Percentiles rank a stretch among this genome's conserved stretches.
Conservation (phyloP, 257 asterid genomes). For the Gentiana macrophylla region DNA sequence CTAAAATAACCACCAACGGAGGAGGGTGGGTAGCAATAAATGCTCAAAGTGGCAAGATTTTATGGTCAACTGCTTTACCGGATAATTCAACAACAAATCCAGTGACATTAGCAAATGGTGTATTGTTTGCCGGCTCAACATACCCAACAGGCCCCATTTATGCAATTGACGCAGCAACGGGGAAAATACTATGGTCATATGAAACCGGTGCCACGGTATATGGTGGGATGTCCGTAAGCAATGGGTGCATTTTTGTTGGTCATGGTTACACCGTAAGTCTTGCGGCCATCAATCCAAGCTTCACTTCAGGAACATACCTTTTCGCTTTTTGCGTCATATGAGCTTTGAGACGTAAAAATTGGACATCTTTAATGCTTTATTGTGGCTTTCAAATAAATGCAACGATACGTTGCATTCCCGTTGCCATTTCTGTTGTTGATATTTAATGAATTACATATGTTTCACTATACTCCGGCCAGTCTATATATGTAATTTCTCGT, state of each 20-base stretch:
- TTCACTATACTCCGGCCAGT: no score
- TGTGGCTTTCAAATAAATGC: no score
- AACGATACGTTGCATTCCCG: no score
- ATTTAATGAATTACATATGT: no score
- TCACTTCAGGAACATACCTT: conserved; percentile 29
- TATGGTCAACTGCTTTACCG: conserved; percentile 48
- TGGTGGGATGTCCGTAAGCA: conserved; percentile 43
- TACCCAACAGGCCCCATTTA: conserved; percentile 32
- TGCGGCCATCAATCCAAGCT: conserved; percentile 5
- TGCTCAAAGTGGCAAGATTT: conserved; percentile 24
- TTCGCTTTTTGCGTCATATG: conserved; percentile 13
- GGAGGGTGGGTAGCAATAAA: conserved; percentile 54
- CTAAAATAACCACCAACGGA: conserved; percentile 22
- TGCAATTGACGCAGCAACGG: conserved; percentile 25
- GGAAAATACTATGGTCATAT: conserved; percentile 17
- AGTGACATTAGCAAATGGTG: conserved; percentile 34
- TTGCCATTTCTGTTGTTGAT: no score
- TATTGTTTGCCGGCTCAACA: conserved; percentile 36
- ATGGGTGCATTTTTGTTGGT: conserved; percentile 14
- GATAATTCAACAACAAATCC: conserved; percentile 29
- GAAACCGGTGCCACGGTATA: conserved; percentile 24
- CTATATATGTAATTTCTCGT: no score
- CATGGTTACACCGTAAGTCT: conserved; percentile 22
- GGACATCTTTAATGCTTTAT: no score
- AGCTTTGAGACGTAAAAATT: conserved; percentile 19